Evolutionary conservation across 2,329 filamentous ascomycete genomes (phyloP).

Genomic region (Aureobasidium uvarum): DNA sequence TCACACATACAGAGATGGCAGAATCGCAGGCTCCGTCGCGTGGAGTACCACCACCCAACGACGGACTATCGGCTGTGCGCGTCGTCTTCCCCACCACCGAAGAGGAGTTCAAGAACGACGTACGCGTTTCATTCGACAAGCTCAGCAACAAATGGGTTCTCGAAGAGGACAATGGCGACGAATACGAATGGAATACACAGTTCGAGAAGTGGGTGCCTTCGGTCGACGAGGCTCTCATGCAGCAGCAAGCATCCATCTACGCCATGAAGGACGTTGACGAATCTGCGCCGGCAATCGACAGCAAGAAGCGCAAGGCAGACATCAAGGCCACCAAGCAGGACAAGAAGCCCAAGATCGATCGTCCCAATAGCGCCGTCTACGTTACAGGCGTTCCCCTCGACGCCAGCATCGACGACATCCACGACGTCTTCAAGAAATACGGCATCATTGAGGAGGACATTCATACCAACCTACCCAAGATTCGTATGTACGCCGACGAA

Average conservation of each 20-base stretch:
- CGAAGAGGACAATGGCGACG: constrained; percentile 77
- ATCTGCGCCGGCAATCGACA: constrained; percentile 49
- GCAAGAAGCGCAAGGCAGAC: constrained; percentile 45
- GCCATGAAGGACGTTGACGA: constrained; percentile 57
- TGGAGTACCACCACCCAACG: constrained; percentile 15
- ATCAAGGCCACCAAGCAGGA: constrained; percentile 37
- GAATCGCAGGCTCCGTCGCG: constrained; percentile 12
- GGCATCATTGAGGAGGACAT: constrained; percentile 94
- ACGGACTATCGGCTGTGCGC: constrained; percentile 29
- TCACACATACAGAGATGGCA: background rate
- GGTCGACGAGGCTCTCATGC: constrained; percentile 60
- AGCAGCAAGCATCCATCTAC: constrained; percentile 62
- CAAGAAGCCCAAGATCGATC: constrained; percentile 35
- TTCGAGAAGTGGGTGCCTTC: constrained; percentile 72
- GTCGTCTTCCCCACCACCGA: constrained; percentile 54
- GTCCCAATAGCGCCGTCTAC: constrained; percentile 86
- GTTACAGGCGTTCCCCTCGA: constrained; percentile 84
- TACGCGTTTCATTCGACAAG: constrained; percentile 83
- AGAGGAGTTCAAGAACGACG: constrained; percentile 70
- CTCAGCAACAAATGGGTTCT: constrained; percentile 78
- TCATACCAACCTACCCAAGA: constrained; percentile 79
- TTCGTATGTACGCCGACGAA: constrained; percentile 87
- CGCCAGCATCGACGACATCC: constrained; percentile 74
- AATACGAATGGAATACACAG: constrained; percentile 76
- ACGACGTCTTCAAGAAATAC: constrained; percentile 80